A percentile compares a stretch with the other conserved stretches of the same genome.
These are phyloP conservation scores for Fusarium nelsonii DNA, from an alignment of 2,329 filamentous ascomycete genomes.

Conservation along the genomic window DNA sequence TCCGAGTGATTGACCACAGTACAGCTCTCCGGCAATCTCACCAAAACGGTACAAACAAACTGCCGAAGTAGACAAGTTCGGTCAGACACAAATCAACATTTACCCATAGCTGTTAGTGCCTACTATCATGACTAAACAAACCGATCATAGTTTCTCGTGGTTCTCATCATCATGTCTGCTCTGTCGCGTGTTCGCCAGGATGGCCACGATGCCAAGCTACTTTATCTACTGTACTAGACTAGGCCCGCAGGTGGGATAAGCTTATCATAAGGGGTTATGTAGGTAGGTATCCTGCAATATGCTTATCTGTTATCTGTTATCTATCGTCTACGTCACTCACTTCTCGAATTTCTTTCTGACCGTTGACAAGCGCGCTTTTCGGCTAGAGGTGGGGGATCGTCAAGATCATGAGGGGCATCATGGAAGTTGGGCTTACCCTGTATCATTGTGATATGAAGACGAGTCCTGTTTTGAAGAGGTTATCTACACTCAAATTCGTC, in stretches of 20 bases:
- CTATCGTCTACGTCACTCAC: constrained; percentile 33
- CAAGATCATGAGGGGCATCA: constrained; percentile 35
- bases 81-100: not conserved
- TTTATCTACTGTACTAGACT: constrained; percentile 22
- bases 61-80: not conserved
- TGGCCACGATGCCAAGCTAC: constrained; percentile 11
- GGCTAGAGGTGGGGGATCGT: constrained; percentile 41
- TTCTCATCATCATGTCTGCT: not conserved
- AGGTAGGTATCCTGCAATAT: not conserved
- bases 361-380: not conserved
- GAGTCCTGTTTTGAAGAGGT: not conserved
- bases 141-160: no score
- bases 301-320: constrained; percentile 10
- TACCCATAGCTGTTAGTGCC: not conserved
- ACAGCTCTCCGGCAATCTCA: not conserved
- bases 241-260: constrained; percentile 34
- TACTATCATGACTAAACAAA: not conserved
- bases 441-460: not conserved
- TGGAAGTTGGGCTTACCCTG: constrained; percentile 19
- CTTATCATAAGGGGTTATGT: constrained; percentile 35
- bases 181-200: not conserved
- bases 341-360: not conserved
- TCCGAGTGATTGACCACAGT: not conserved
- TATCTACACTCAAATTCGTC: not conserved
- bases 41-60: not conserved